Conservation (phyloP, 1,284 basidiomycete genomes). For the Ganoderma lucidum region DNA sequence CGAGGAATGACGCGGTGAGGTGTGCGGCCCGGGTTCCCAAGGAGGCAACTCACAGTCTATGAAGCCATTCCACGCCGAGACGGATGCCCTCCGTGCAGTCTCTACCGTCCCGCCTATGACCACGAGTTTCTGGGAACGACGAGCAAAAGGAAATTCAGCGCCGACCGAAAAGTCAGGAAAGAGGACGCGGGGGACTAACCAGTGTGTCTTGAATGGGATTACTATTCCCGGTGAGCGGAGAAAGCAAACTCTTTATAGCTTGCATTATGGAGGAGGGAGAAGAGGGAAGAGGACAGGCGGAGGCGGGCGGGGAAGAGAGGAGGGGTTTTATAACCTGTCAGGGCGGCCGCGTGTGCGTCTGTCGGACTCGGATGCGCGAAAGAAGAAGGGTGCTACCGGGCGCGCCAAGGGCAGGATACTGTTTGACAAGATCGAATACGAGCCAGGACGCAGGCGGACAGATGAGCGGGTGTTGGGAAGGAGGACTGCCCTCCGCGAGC, state of each 20-base stretch:
- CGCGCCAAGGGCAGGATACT: conserved; percentile 1
- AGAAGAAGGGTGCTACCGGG: background rate
- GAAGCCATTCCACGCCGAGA: conserved; percentile 87
- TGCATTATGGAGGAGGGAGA: conserved; percentile 35
- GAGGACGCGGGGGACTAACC: conserved; percentile 28
- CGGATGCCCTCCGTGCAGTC: conserved; percentile 52
- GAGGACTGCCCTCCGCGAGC: background rate
- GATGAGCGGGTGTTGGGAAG: conserved; percentile 15
- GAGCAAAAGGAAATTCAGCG: background rate
- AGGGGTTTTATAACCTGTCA: conserved; percentile 27
- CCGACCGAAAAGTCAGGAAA: background rate
- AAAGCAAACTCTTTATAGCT: conserved; percentile 41
- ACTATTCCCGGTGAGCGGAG: conserved; percentile 38
- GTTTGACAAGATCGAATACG: background rate
- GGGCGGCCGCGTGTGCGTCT: conserved; percentile 26
- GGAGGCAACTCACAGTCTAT: conserved; percentile 70
- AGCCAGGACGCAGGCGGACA: background rate
- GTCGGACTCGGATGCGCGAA: conserved; percentile 15
- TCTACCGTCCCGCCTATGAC: conserved; percentile 45
- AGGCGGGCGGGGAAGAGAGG: conserved; percentile 21
- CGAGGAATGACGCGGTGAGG: conserved; percentile 15
- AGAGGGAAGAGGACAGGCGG: conserved; percentile 21
- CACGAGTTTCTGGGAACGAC: conserved; percentile 39
- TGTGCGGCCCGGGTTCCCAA: conserved; percentile 13
- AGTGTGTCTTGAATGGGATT: conserved; percentile 43